These are phyloP conservation scores for Naegleria fowleri DNA, from an alignment of 208 protist species.

Conservation along the genomic window DNA sequence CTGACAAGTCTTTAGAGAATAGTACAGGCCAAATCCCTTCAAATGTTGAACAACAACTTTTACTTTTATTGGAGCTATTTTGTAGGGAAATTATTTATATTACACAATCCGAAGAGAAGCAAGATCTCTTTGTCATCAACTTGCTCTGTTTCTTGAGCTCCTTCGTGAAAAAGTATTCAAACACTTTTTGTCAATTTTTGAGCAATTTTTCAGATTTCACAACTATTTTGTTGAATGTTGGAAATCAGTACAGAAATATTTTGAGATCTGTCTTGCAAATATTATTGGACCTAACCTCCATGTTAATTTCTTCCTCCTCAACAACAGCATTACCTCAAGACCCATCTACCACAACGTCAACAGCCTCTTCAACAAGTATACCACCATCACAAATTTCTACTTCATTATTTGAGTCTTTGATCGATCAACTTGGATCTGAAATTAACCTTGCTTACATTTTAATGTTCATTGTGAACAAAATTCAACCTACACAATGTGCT, in stretches of 20 bases:
- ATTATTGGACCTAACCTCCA: neutral
- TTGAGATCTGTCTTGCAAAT: neutral
- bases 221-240: neutral
- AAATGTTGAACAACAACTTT: neutral
- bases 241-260: neutral
- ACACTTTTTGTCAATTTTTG: neutral
- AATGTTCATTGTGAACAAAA: neutral
- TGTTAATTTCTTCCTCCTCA: neutral
- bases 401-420: neutral
- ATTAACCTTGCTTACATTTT: neutral
- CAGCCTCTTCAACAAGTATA: neutral
- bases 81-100: neutral
- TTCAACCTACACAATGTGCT: neutral
- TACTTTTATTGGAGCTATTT: neutral
- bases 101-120: neutral
- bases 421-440: neutral
- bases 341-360: neutral
- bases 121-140: neutral
- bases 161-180: neutral
- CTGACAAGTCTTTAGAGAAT: neutral
- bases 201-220: neutral
- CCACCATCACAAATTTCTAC: neutral
- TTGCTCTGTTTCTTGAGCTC: neutral
- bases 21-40: no score
- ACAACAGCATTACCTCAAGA: neutral